A percentile compares a stretch with the other conserved stretches of the same genome.
Evolutionary conservation across 2,329 filamentous ascomycete species (phyloP).

Genomic region (Fusarium temperatum): DNA sequence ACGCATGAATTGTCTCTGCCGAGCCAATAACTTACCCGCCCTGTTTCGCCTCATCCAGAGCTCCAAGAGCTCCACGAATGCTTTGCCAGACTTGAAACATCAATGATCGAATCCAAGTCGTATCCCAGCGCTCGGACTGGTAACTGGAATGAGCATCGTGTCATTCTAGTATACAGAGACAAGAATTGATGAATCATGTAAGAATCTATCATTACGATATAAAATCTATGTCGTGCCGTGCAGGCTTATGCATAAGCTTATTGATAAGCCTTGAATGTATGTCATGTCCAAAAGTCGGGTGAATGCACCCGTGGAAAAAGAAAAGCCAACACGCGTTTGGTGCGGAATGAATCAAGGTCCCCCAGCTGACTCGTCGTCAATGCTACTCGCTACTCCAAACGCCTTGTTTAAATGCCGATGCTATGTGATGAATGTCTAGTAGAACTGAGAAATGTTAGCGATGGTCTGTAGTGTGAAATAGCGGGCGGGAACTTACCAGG

Average conservation of each 20-base stretch:
- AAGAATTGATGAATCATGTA: background rate
- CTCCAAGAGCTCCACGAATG: background rate
- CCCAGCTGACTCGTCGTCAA: background rate
- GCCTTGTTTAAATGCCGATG: slow-evolving; percentile 8
- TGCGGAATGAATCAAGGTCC: background rate
- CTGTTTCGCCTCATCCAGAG: background rate
- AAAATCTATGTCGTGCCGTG: slow-evolving; percentile 32
- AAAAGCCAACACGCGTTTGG: background rate
- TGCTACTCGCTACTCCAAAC: slow-evolving; percentile 27
- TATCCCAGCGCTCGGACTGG: background rate
- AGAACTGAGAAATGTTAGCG: slow-evolving; percentile 18
- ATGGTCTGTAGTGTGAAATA: rapidly evolving
- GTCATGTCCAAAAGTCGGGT: slow-evolving; percentile 13
- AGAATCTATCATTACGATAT: slow-evolving; percentile 24
- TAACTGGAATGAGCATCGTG: background rate
- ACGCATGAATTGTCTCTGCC: background rate
- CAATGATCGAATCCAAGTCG: background rate
- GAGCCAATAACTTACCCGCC: background rate
- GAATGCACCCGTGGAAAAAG: background rate
- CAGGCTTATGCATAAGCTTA: slow-evolving; percentile 8
- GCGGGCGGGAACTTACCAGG: slow-evolving; percentile 4
- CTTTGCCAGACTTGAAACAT: background rate
- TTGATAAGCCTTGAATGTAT: slow-evolving; percentile 10
- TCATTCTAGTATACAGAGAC: too few species aligned
- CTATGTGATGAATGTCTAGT: slow-evolving; percentile 9